Base-by-base conservation (phyloP, 2,329 filamentous ascomycete genomes). In the Hymenoscyphus occultus region DNA sequence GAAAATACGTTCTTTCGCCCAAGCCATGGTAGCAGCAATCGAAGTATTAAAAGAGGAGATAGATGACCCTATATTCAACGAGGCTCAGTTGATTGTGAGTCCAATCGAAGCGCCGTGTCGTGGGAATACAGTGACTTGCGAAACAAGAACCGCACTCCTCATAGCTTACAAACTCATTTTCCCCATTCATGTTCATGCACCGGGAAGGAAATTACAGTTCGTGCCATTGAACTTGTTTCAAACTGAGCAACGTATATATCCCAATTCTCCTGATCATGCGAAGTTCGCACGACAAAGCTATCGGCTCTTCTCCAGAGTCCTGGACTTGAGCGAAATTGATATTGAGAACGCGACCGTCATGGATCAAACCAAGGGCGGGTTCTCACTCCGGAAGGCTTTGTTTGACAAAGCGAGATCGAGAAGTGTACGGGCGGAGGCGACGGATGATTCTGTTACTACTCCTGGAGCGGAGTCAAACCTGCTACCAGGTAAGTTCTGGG, bases 181-280 rank as follows among this genome's bases (percentile, higher is more conserved):
- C 19, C 85, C 85, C 1, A 85, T 90, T 35, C 85, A 90, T 68
- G 80, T 81, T 16, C 81, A 80, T 40, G 75, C 84, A 9, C 77
- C 78, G 2, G 81, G 82, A 28, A 77, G 82, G 1, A 80, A 81
- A 35, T 83, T 85, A 71, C 80, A 82, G 63, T 89, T 89, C 68
- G 80, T 84, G 1, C 87, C 89, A 0, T 77, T 90, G 39, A 83
- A 78, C 56, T 86, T 91, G 69, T 90, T 91, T 78, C 86, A 85
- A 69, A 79, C 84, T 7, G 86, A 88, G 65, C 89, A 91, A 74
- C 83, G 88, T 67, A 81, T 85, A 0, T 83, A 87, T 70, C 79
- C 81, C 35, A 81, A 80, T 65, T 80, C 82, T 39, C 77, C 80
- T 0, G 83, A 86, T 68, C 82, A 86, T 56, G 80, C 84, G 4